Percentiles rank a stretch among this genome's conserved stretches.
Conservation (phyloP, 2,329 filamentous ascomycete genomes). For the Fusarium chuoi region DNA sequence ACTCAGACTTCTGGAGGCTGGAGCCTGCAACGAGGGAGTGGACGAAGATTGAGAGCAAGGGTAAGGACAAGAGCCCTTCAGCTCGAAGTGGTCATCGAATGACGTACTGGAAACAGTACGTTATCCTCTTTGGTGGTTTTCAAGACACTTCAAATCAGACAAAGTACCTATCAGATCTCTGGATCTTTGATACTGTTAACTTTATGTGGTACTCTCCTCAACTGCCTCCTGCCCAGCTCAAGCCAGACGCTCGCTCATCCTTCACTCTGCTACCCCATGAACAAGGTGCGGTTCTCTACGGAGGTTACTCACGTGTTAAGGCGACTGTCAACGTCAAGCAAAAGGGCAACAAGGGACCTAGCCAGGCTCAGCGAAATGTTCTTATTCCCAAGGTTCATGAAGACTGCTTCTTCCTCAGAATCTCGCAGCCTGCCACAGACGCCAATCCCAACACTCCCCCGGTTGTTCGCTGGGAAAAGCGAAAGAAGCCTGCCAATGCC, state of each 20-base stretch:
- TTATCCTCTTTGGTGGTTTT: constrained; percentile 95
- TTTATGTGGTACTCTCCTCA: constrained; percentile 85
- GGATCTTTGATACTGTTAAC: constrained; percentile 92
- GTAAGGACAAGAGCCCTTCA: constrained; percentile 80
- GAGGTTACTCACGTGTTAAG: constrained; percentile 94
- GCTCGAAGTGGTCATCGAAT: constrained; percentile 93
- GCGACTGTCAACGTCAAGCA: constrained; percentile 69
- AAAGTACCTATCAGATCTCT: constrained; percentile 91
- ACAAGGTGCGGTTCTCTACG: constrained; percentile 87
- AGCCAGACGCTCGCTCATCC: constrained; percentile 89
- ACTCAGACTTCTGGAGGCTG: constrained; percentile 97
- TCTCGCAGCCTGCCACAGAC: constrained; percentile 77
- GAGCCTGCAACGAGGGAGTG: constrained; percentile 88
- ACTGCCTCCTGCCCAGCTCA: constrained; percentile 80
- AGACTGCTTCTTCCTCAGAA: constrained; percentile 91
- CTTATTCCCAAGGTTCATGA: constrained; percentile 91
- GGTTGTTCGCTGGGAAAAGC: constrained; percentile 86
- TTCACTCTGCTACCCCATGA: constrained; percentile 95
- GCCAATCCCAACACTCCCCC: constrained; percentile 73
- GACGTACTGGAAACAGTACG: constrained; percentile 97
- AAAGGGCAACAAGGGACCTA: constrained; percentile 64
- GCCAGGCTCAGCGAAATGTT: constrained; percentile 73
- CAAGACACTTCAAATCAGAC: constrained; percentile 96
- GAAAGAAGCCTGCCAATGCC: constrained; percentile 91
- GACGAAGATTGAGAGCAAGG: constrained; percentile 84